These are phyloP conservation scores for Penicillium simplicissimum DNA, from an alignment of 495 filamentous ascomycete genomes.

Conservation along the genomic window DNA sequence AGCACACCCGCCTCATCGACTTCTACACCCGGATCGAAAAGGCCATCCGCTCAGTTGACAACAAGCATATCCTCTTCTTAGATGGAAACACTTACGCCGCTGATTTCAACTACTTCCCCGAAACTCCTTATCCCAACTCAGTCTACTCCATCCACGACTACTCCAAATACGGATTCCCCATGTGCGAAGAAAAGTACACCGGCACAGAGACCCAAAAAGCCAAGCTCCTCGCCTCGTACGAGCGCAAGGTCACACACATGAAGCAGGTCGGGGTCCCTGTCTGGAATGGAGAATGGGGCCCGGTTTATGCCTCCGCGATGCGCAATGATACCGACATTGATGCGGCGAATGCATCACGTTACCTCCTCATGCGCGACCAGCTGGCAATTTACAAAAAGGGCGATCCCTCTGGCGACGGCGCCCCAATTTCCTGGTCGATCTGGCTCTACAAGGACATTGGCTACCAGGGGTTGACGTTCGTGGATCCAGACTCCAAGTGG, in stretches of 20 bases:
- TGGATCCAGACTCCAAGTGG: not conserved
- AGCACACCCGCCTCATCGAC: not conserved
- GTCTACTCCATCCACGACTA: constrained; percentile 1
- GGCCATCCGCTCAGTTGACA: not conserved
- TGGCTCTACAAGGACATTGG: not conserved
- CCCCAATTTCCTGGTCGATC: not conserved
- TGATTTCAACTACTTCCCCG: not conserved
- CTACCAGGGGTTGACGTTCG: not conserved
- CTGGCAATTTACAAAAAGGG: constrained; percentile 1
- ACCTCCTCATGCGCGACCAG: not conserved
- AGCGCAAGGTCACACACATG: not conserved
- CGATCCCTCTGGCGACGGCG: not conserved
- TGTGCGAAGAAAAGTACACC: not conserved
- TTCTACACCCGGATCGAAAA: not conserved
- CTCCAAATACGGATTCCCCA: not conserved
- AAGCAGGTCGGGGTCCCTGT: not conserved
- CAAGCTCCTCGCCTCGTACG: not conserved
- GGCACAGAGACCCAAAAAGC: not conserved
- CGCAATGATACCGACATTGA: not conserved
- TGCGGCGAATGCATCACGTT: not conserved
- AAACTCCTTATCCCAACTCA: not conserved
- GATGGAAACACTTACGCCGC: constrained; percentile 1
- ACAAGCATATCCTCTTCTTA: not conserved
- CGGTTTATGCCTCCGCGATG: not conserved
- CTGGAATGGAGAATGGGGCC: constrained; percentile 1